Base-by-base conservation (phyloP, 108 stramenopile genomes). In the Cyclotella distinguenda region DNA sequence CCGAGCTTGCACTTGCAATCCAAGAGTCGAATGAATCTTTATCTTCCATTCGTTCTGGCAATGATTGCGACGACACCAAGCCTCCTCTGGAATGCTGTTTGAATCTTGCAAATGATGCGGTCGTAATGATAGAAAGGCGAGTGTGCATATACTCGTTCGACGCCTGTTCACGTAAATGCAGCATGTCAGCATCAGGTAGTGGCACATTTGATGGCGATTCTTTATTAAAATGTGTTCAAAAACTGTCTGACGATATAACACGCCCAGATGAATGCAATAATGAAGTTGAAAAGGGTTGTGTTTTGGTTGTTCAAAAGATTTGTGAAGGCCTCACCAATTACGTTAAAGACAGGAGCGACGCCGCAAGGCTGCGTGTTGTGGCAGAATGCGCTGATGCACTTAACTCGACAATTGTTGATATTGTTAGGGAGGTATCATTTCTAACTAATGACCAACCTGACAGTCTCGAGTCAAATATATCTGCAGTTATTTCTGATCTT, bases 111-210 rank as follows among this genome's bases (percentile, higher is more conserved):
- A 86, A 87, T 15, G 83, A 85, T 36, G 84, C 87, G 49, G 83
- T 94, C 0, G 76, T 89, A 38, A 89, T 86, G 30, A 79, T 90
- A 43, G 92, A 94, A 56, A 72, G 80, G 16, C 86, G 92, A 38
- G 82, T 87, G 26, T 94, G 92, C 64, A 94, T 94, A 25, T 90
- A 87, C 62, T 86, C 92, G 4, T 94, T 94, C 71, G 92, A 94
- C 72, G 78, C 86, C 38, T 94, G 92, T 57, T 81, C 86, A 22
- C 74, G 89, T 26, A 84, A 83, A 39, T 87, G 86, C 40, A 76
- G 84, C 15, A 83, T 72, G 30, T 62, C 85, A 30, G 92, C 92
- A n/a, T 84, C 86, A 19, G 89, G 92, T 15, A 87, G 83, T 47
- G 92, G 92, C 32, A 79, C 76, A 19, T 94, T 94, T 62, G 92